These are phyloP conservation scores for Dictyostelium firmibasis DNA, from an alignment of 78 protist species.

Conservation along the genomic window DNA sequence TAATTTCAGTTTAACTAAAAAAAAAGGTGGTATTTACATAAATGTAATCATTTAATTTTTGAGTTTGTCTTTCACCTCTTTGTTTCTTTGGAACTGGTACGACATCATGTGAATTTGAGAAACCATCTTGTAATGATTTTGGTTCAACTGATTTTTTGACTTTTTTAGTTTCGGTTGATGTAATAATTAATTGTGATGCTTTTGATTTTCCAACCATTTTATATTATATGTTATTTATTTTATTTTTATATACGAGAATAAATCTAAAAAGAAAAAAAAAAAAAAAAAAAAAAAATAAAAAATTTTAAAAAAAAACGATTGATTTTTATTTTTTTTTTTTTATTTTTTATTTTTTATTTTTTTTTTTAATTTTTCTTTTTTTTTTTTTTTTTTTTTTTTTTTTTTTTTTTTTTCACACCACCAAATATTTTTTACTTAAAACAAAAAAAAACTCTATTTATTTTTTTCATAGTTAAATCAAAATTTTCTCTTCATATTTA, in stretches of 20 bases:
- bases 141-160: background rate
- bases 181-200: background rate
- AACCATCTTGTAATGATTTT: slow-evolving; percentile 13
- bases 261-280: background rate
- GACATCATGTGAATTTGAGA: slow-evolving; percentile 5
- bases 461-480: too few species aligned
- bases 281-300: background rate
- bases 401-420: background rate
- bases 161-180: background rate
- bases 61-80: slow-evolving; percentile 10
- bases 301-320: too few species aligned
- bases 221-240: background rate
- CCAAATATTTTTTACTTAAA: too few species aligned
- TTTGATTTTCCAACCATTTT: slow-evolving; percentile 13
- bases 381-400: background rate
- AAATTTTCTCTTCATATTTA: too few species aligned
- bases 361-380: background rate
- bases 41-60: background rate
- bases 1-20: too few species aligned
- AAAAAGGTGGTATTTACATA: background rate
- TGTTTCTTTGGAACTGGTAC: background rate
- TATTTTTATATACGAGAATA: background rate
- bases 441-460: too few species aligned
- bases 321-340: too few species aligned
- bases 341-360: background rate